Evolutionary conservation across 371 early-diverging fungal species (phyloP).

Genomic region (Circinella umbellata): DNA sequence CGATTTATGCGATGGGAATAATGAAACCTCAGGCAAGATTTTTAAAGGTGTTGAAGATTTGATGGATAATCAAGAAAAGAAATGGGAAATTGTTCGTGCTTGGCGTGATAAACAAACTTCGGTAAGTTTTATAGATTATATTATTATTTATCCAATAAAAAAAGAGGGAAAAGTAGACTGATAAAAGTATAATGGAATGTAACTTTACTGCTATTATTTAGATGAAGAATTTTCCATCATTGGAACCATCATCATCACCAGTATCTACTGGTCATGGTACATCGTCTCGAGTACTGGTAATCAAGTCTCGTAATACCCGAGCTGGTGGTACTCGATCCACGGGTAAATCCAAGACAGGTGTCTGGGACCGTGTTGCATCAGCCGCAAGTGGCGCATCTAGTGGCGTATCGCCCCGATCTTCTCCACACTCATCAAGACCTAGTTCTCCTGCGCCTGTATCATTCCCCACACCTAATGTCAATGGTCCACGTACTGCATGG

Average conservation of each 20-base stretch:
- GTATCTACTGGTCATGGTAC: constrained; percentile 43
- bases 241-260: constrained; percentile 24
- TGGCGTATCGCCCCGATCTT: constrained; percentile 30
- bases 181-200: not conserved
- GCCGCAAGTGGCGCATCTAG: constrained; percentile 32
- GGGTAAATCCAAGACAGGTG: constrained; percentile 40
- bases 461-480: constrained; percentile 18
- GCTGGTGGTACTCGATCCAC: constrained; percentile 40
- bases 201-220: not conserved
- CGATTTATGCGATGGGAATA: constrained; percentile 46
- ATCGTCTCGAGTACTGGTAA: constrained; percentile 50
- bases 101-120: constrained; percentile 75
- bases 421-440: constrained; percentile 47
- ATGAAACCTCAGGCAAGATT: constrained; percentile 55
- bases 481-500: constrained; percentile 29
- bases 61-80: constrained; percentile 61
- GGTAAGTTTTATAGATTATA: constrained; percentile 27
- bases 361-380: constrained; percentile 53
- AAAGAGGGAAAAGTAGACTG: not conserved
- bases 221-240: constrained; percentile 35
- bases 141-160: too few relatives aligned
- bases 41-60: constrained; percentile 59
- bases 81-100: constrained; percentile 64
- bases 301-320: constrained; percentile 54
- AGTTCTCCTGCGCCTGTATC: constrained; percentile 33